phyloP scores from a whole-genome alignment of 1,284 basidiomycete species.

The Takashimella koratensis region DNA sequence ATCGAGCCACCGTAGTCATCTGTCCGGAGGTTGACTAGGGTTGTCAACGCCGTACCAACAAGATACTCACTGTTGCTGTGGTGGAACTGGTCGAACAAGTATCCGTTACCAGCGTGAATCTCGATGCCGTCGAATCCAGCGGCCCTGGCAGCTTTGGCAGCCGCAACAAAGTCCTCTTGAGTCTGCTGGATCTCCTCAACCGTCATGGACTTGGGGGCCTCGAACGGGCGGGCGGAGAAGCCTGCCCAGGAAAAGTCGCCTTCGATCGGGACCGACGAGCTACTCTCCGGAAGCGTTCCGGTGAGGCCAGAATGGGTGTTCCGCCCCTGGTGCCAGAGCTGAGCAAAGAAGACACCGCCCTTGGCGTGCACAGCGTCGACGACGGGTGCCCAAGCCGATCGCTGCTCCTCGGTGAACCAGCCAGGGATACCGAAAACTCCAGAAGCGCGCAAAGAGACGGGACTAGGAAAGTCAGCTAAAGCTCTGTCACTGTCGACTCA shows the following conservation, averaged over 20 bases:
- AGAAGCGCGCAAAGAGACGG: constrained; percentile 49
- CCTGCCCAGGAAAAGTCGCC: neutral
- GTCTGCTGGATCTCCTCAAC: constrained; percentile 46
- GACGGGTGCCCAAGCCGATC: constrained; percentile 42
- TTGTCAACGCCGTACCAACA: neutral
- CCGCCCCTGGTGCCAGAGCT: constrained; percentile 55
- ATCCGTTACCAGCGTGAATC: constrained; percentile 46
- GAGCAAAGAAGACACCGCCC: constrained; percentile 52
- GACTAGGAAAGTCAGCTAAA: constrained; percentile 14
- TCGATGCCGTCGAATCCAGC: constrained; percentile 67
- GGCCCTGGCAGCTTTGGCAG: constrained; percentile 56
- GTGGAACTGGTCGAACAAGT: constrained; percentile 57
- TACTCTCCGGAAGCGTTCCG: constrained; percentile 28
- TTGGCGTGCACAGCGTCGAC: constrained; percentile 53
- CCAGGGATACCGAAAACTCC: constrained; percentile 26
- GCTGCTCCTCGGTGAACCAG: constrained; percentile 32
- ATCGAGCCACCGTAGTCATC: constrained; percentile 61
- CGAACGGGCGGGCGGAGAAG: neutral
- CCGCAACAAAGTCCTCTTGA: constrained; percentile 52
- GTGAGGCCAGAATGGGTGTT: constrained; percentile 6
- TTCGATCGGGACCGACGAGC: neutral
- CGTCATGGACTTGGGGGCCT: constrained; percentile 16
- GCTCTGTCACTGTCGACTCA: constrained; percentile 20
- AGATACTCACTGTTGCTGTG: constrained; percentile 30
- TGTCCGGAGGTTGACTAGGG: constrained; percentile 54